These are phyloP conservation scores for Boechera divaricarpa DNA, from an alignment of 345 rosid species.

Conservation along the genomic window DNA sequence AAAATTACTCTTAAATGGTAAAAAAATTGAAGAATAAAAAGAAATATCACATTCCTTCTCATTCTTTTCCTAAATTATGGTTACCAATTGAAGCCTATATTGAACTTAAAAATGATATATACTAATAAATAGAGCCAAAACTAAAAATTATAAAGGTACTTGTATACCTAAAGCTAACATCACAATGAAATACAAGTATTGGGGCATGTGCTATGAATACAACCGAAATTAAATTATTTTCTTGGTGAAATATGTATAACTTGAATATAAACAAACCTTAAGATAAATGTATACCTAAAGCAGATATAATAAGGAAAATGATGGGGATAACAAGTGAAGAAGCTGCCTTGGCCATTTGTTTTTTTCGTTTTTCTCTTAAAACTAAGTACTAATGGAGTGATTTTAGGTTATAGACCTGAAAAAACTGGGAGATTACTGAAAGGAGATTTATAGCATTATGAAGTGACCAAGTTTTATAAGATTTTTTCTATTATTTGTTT, in stretches of 20 bases:
- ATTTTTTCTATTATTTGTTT: neutral
- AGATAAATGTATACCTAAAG: no score
- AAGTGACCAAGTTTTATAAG: neutral
- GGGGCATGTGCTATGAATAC: neutral
- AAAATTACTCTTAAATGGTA: no score
- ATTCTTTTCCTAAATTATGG: no score
- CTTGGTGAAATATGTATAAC: no score
- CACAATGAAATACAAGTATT: neutral
- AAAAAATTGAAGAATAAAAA: no score
- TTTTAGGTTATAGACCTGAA: slow-evolving; percentile 1
- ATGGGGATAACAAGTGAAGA: neutral
- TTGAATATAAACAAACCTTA: no score
- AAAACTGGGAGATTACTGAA: neutral
- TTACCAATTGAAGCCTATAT: no score
- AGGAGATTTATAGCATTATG: slow-evolving; percentile 2
- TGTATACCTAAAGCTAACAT: neutral
- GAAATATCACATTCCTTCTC: no score
- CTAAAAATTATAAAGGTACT: neutral
- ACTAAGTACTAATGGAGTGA: neutral
- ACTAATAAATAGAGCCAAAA: neutral
- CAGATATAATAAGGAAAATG: no score
- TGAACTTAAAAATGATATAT: no score
- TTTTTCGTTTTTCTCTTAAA: neutral
- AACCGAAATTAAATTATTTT: no score
- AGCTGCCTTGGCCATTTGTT: slow-evolving; percentile 8